phyloP scores from a whole-genome alignment of 345 rosid genomes.

The Carallia brachiata region DNA sequence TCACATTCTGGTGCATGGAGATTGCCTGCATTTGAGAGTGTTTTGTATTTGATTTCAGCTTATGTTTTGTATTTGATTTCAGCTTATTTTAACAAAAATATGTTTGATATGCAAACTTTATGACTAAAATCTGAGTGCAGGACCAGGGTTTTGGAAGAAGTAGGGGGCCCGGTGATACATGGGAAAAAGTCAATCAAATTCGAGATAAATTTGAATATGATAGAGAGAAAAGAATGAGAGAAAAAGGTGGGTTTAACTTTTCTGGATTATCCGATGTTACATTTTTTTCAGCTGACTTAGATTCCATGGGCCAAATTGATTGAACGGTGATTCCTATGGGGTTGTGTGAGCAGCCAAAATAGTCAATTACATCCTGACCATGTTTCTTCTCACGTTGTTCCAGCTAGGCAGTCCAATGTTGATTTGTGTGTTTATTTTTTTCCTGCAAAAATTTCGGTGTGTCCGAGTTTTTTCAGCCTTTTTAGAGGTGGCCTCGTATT shows the following conservation, averaged over 20 bases:
- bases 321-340: not conserved
- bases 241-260: constrained; percentile 50
- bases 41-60: no score
- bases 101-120: not conserved
- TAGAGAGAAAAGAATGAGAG: constrained; percentile 76
- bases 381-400: not conserved
- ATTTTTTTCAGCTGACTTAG: not conserved
- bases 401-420: not conserved
- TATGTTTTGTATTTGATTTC: constrained; percentile 64
- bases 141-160: constrained; percentile 51
- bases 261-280: not conserved
- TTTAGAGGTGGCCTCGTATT: no score
- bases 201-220: constrained; percentile 86
- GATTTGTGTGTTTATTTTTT: not conserved
- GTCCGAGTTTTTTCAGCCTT: not conserved
- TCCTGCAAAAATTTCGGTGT: not conserved
- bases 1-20: constrained; percentile 36
- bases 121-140: constrained; percentile 27
- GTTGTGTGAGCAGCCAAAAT: not conserved
- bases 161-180: constrained; percentile 45
- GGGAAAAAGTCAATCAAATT: constrained; percentile 63
- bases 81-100: not conserved
- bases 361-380: not conserved
- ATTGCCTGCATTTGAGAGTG: constrained; percentile 60
- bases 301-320: not conserved